These are phyloP conservation scores for Cucumis variabilis DNA, from an alignment of 331 rosid species.

Conservation along the genomic window DNA sequence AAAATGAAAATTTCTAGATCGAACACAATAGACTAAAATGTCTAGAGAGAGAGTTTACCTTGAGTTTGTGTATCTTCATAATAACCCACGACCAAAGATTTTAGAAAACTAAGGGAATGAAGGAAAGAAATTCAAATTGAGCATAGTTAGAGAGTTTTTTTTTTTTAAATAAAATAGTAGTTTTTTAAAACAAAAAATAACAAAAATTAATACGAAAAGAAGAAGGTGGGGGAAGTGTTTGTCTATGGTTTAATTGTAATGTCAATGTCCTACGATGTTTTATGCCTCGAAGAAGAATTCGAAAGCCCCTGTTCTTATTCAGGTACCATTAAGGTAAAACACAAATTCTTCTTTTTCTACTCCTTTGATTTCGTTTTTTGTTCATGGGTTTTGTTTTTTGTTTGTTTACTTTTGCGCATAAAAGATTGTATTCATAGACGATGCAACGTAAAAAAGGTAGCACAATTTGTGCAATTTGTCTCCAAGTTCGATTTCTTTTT, in stretches of 20 bases:
- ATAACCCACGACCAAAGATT: too few species aligned
- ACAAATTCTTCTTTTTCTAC: neutral
- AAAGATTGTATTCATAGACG: slow-evolving; percentile 97
- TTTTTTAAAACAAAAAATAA: too few species aligned
- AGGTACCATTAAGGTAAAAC: slow-evolving; percentile 84
- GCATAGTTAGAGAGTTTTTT: too few species aligned
- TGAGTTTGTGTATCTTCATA: too few species aligned
- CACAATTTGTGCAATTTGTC: slow-evolving; percentile 91
- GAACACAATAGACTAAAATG: too few species aligned
- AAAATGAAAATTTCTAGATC: too few species aligned
- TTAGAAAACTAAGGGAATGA: too few species aligned
- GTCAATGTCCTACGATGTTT: slow-evolving; percentile 39
- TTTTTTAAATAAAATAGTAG: too few species aligned
- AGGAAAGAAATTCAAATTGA: too few species aligned
- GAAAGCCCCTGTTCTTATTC: slow-evolving; percentile 96
- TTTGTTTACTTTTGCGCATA: slow-evolving; percentile 57
- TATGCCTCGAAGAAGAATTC: slow-evolving; percentile 76
- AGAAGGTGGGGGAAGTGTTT: slow-evolving; percentile 67
- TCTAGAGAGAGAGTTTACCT: too few species aligned
- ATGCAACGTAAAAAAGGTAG: slow-evolving; percentile 89
- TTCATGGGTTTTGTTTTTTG: neutral
- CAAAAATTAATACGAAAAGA: neutral
- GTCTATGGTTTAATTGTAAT: slow-evolving; percentile 47
- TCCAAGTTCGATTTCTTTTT: slow-evolving; percentile 60
- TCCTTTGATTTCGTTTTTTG: neutral